These are phyloP conservation scores for Fraxinus paxiana DNA, from an alignment of 305 asterid species.

Conservation along the genomic window DNA sequence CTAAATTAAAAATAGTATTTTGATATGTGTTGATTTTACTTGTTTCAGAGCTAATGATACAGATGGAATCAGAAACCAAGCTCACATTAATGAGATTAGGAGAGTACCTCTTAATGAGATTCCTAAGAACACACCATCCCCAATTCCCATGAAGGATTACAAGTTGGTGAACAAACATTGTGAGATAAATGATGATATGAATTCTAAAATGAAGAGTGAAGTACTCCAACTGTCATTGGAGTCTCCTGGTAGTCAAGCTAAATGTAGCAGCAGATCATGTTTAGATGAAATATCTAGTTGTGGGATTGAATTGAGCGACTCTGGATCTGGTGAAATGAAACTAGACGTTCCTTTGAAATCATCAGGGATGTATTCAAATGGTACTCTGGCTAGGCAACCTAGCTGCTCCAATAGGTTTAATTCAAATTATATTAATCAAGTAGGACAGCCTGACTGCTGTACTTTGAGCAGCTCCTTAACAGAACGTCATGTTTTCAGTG, in stretches of 20 bases:
- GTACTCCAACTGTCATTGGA: conserved; percentile 1
- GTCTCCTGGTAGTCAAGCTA: conserved; percentile 32
- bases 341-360: conserved; percentile 22
- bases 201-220: conserved; percentile 25
- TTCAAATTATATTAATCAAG: conserved; percentile 19
- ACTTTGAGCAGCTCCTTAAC: conserved; percentile 26
- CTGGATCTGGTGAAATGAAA: conserved; percentile 22
- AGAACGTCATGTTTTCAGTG: conserved; percentile 31
- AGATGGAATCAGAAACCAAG: conserved; percentile 27
- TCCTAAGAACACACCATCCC: conserved; percentile 34
- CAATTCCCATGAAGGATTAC: conserved; percentile 22
- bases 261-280: conserved; percentile 14
- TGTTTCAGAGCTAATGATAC: conserved; percentile 38
- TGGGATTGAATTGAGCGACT: conserved; percentile 22
- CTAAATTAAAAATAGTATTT: neutral
- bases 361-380: conserved; percentile 20
- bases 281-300: conserved; percentile 17
- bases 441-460: conserved; percentile 32
- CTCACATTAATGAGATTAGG: conserved; percentile 28
- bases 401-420: conserved; percentile 25
- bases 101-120: conserved; percentile 58
- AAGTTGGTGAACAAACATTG: conserved; percentile 6
- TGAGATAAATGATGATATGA: conserved; percentile 21
- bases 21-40: conserved; percentile 19
- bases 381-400: conserved; percentile 41